Conservation (phyloP, 345 rosid species). For the Pugionium cornutum region DNA sequence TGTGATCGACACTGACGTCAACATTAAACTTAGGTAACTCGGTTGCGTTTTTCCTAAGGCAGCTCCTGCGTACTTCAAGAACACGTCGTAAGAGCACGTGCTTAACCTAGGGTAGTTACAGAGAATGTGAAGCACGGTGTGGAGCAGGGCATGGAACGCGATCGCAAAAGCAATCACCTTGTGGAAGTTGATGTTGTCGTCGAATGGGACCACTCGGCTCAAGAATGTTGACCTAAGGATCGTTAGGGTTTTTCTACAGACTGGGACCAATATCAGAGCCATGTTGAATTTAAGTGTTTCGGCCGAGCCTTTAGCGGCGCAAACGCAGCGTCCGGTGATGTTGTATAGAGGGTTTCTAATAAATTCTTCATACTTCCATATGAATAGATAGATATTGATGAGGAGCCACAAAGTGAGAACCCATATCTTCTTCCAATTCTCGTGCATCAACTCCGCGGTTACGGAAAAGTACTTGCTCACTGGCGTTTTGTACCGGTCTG, state of each 20-base stretch:
- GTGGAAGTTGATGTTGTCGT: constrained; percentile 92
- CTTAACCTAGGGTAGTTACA: constrained; percentile 66
- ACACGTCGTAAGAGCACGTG: constrained; percentile 46
- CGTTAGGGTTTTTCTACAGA: constrained; percentile 75
- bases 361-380: constrained; percentile 57
- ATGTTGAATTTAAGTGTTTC: constrained; percentile 88
- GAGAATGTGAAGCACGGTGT: constrained; percentile 55
- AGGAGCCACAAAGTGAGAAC: constrained; percentile 49
- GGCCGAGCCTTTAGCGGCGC: constrained; percentile 81
- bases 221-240: constrained; percentile 66
- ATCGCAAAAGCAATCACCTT: constrained; percentile 58
- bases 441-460: constrained; percentile 49
- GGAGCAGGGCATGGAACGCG: constrained; percentile 50
- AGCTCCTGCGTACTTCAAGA: constrained; percentile 51
- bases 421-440: constrained; percentile 77
- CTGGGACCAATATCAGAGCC: constrained; percentile 86
- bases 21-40: constrained; percentile 52
- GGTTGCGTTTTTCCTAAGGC: constrained; percentile 60
- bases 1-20: constrained; percentile 54
- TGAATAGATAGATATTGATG: constrained; percentile 50
- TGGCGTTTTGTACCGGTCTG: constrained; percentile 68
- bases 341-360: constrained; percentile 44
- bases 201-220: constrained; percentile 62
- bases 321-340: constrained; percentile 77
- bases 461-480: constrained; percentile 49